Base-by-base conservation (phyloP, 371 early-diverging fungal species). In the Blakeslea trispora region DNA sequence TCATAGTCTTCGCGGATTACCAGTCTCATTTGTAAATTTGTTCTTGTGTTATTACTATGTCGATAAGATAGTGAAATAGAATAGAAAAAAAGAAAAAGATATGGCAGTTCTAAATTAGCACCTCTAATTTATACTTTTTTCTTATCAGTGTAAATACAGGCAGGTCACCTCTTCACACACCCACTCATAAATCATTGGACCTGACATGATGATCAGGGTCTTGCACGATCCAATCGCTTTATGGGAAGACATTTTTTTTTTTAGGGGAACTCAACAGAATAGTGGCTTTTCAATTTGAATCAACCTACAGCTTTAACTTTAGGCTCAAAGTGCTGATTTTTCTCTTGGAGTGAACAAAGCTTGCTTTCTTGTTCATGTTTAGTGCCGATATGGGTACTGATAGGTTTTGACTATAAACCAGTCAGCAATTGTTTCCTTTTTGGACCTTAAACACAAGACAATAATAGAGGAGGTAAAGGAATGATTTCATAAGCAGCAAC, bases 1-100 rank as follows among this genome's bases (percentile, higher is more conserved):
- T 84, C 81, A 59, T 79, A 82, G 55, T 85, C 84, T 53, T 84
- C 74, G 62, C 88, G 85, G 56, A 89, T 84, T 61, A 89, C 83
- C 48, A 89, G 75, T 79, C 89, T 81, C 89, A 89, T 89, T 43
- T 51, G 24, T 10, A 22, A 23, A 40, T 32, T 59, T 45, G 19
- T 44, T 41, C 6, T 31, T 24, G 46, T 37, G 15, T 41, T 23
- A 40, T 47, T n/a, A n/a, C n/a, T n/a, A n/a, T n/a, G n/a, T n/a
- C n/a, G n/a, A n/a, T n/a, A n/a, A n/a, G n/a, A n/a, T n/a, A n/a
- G n/a, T n/a, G 49, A 17, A 35, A 50, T 45, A 48, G 37, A 50
- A 50, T 28, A 60, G 37, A 44, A 45, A 45, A 32, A 55, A 41
- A 37, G 6, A 22, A 44, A 42, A 43, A 31, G n/a, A n/a, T n/a